Base-by-base conservation (phyloP, 495 filamentous ascomycete species). In the Apodospora peruviana region DNA sequence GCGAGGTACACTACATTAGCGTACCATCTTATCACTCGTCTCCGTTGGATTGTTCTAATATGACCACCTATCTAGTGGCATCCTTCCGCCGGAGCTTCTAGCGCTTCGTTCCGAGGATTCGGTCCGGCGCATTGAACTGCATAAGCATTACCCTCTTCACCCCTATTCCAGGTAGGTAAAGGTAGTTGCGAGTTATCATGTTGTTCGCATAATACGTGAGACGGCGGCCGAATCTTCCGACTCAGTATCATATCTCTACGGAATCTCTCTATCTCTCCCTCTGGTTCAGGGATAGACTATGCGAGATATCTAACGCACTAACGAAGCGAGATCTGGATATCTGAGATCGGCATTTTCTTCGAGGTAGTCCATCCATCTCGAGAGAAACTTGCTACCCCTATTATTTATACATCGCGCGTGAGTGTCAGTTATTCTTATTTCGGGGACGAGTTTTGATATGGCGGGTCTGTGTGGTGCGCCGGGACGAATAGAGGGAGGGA, bases 321-420 rank as follows among this genome's bases (percentile, higher is more conserved):
- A 53, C 34, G 82, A 79, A 20, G 77, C 68, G 8, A 82, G 70
- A 60, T 91, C 82, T 10, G 89, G 87, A 68, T 95, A 95, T 53
- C 90, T 74, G 43, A 95, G 66, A 68, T 95, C 90, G 2, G 87
- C 85, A 59, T 91, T 64, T 48, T 90, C 87, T 61, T 95, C 90
- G 22, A 96, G 68, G 59, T 81, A 87, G n/a, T 69, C 77, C 87
- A 95, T 95, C 90, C 90, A 96, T 41, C 76, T 73, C 61, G 87
- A 88, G 46, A 96, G 73, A 62, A 95, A 96, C 45, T 73, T 74
- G 64, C 85, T 90, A 3, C 88, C 82, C 61, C 86, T 91, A 64
- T 56, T 50, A 2, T 14, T 16, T 14, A 25, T 10, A 5, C 45
- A 16, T 19, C 42, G 45, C 46, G n/a, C n/a, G n/a, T n/a, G n/a